Percentiles rank a stretch among this genome's conserved stretches.
These are phyloP conservation scores for Aspergillus felis DNA, from an alignment of 2,329 filamentous ascomycete species.

Conservation along the genomic window DNA sequence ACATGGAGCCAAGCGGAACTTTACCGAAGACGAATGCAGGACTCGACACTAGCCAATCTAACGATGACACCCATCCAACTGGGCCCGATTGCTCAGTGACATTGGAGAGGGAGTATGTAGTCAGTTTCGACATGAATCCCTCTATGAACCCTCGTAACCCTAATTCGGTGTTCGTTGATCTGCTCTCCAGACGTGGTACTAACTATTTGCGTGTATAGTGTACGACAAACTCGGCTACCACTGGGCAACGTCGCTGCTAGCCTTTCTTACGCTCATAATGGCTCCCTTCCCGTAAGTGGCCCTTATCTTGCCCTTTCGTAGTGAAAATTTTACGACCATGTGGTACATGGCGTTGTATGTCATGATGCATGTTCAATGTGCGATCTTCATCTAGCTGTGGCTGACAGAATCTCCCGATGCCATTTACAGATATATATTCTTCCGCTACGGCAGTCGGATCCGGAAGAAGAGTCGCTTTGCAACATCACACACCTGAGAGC, in stretches of 20 bases:
- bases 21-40: too few relatives aligned
- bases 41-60: too few relatives aligned
- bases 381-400: too few relatives aligned
- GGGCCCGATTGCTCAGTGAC: too few relatives aligned
- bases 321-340: too few relatives aligned
- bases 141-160: constrained; percentile 66
- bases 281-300: constrained; percentile 43
- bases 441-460: constrained; percentile 39
- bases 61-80: too few relatives aligned
- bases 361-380: too few relatives aligned
- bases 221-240: constrained; percentile 45
- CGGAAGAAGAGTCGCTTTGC: constrained; percentile 41
- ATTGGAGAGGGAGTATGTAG: constrained; percentile 51
- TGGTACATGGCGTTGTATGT: too few relatives aligned
- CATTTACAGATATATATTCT: constrained; percentile 40
- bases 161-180: too few relatives aligned
- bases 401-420: not conserved
- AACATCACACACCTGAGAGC: constrained; percentile 16
- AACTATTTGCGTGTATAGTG: constrained; percentile 32
- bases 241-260: constrained; percentile 44
- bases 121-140: constrained; percentile 73
- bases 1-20: too few relatives aligned
- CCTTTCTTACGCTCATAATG: constrained; percentile 43
- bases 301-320: too few relatives aligned
- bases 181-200: constrained; percentile 9